These are phyloP conservation scores for Blepharisma japonicum DNA, from an alignment of 73 alveolate genomes.

Conservation along the genomic window DNA sequence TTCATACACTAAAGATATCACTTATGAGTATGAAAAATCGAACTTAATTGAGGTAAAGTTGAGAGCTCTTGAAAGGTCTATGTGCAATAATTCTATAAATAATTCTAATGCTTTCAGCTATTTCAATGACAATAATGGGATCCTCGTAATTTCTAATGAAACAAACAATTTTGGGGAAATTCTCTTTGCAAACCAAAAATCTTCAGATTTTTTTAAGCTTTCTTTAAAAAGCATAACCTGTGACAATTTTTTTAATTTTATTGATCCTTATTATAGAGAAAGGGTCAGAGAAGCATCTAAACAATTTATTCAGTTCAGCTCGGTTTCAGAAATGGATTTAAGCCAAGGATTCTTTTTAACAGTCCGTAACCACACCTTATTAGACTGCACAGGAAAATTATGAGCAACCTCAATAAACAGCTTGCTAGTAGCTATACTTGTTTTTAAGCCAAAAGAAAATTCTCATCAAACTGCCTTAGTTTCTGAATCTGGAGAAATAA, in stretches of 20 bases:
- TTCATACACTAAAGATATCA: neutral
- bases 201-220: neutral
- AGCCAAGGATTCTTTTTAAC: constrained; percentile 11
- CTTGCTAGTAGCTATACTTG: neutral
- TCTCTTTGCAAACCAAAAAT: neutral
- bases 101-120: neutral
- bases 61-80: neutral
- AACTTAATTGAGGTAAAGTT: neutral
- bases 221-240: neutral
- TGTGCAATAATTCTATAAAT: neutral
- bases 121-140: neutral
- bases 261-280: neutral
- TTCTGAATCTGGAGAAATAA: neutral
- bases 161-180: neutral
- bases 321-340: neutral
- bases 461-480: neutral
- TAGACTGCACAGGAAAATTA: neutral
- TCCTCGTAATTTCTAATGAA: neutral
- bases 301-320: neutral
- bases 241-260: neutral
- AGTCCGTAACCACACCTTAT: neutral
- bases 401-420: neutral
- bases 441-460: neutral
- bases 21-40: constrained; percentile 9
- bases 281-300: neutral